Evolutionary conservation across 345 rosid genomes (phyloP), one percentile per base, ranked within the genome.

Genomic region (Pugionium cornutum): DNA sequence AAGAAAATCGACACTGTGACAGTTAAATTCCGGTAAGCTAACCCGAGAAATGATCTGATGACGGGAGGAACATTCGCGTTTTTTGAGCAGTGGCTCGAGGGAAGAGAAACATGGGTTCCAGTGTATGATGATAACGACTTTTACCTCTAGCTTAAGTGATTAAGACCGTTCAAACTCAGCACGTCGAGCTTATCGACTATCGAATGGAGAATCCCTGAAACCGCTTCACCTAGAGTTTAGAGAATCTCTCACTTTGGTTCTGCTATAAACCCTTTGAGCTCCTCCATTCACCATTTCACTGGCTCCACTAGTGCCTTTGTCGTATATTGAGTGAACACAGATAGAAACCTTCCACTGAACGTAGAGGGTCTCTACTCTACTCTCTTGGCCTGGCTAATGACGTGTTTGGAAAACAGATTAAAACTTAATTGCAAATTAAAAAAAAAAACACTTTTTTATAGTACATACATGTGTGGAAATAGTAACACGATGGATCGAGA

Each of bases 21-120:
- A 0, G 96, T 84, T n/a, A 77, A 81, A 40, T 91, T 85, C 80
- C 86, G 90, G 95, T 83, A 96, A 7, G 90, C 92, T 45, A 86
- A 91, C 79, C 96, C 90, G 2, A 80, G 91, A 77, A 91, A 91
- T 36, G 90, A 89, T 72, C 84, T 85, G 31, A 77, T 91, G 98
- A 82, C 88, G 0, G 96, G 85, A 75, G 71, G 56, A 10, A 91
- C 96, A 32, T 89, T 84, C 59, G 68, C 86, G 8, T 85, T 91
- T 10, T 95, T 89, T 52, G 98, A 91, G 79, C 78, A 41, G 55
- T 10, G 58, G 33, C 82, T 86, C 62, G 81, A 78, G 26, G 30
- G 74, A 73, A 47, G 90, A 74, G 51, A 35, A n/a, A 81, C 66
- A 1, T 91, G 96, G 96, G 69, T 79, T 28, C 92, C 95, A 1